These are phyloP conservation scores for Boletus vinaceobasis DNA, from an alignment of 768 basidiomycete genomes.

Conservation along the genomic window DNA sequence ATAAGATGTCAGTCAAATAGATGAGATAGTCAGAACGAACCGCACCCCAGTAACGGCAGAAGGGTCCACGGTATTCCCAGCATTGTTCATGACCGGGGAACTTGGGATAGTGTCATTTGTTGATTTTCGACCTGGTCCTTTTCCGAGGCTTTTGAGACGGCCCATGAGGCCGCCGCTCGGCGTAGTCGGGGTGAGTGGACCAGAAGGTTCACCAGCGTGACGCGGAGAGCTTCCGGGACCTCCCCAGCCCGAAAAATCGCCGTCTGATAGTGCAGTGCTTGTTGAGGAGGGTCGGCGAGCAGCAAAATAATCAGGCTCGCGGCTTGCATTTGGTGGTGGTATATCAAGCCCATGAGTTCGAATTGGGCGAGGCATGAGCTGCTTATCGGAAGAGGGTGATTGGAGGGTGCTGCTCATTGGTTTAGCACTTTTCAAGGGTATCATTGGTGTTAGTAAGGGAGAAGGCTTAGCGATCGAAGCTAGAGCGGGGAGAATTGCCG, in stretches of 20 bases:
- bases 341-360: constrained; percentile 47
- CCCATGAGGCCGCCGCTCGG: constrained; percentile 69
- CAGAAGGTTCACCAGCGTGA: constrained; percentile 25
- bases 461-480: constrained; percentile 44
- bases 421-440: constrained; percentile 41
- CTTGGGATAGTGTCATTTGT: constrained; percentile 20
- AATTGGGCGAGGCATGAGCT: constrained; percentile 32
- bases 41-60: constrained; percentile 25
- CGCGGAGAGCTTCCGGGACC: constrained; percentile 37
- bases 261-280: constrained; percentile 42
- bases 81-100: constrained; percentile 21
- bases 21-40: neutral
- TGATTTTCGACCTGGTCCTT: constrained; percentile 41
- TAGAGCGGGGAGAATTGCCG: constrained; percentile 53
- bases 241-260: constrained; percentile 47
- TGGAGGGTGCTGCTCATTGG: constrained; percentile 40
- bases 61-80: constrained; percentile 14
- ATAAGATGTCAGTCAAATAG: neutral
- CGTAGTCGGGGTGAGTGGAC: constrained; percentile 45
- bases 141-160: constrained; percentile 71
- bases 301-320: constrained; percentile 53
- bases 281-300: constrained; percentile 45
- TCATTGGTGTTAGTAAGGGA: constrained; percentile 59
- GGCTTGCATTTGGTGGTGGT: constrained; percentile 25
- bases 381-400: constrained; percentile 37